Evolutionary conservation across 108 stramenopile species (phyloP).

Genomic region (Cyclotella kingstonii): DNA sequence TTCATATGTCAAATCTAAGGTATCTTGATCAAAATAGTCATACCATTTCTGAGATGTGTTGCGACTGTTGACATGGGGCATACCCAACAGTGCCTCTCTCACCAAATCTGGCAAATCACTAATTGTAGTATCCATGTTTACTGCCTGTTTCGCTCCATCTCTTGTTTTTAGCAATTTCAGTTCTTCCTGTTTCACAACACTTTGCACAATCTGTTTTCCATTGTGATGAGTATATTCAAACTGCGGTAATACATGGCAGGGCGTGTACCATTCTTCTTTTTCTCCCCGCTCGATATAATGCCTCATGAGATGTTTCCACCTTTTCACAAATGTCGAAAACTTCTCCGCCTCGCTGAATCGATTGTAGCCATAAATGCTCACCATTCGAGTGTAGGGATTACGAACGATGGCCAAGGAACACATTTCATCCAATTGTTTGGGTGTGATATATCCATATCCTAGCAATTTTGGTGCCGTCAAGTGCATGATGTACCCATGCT

Average conservation of each 20-base stretch:
- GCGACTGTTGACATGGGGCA: slow-evolving; percentile 50
- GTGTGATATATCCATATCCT: slow-evolving; percentile 51
- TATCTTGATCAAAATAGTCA: slow-evolving; percentile 59
- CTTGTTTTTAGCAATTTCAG: slow-evolving; percentile 50
- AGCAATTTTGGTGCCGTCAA: slow-evolving; percentile 55
- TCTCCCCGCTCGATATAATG: slow-evolving; percentile 51
- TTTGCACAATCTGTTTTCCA: slow-evolving; percentile 52
- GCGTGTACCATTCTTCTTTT: slow-evolving; percentile 66
- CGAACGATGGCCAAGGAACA: slow-evolving; percentile 58
- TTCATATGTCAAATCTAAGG: slow-evolving; percentile 58
- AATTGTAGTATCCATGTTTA: slow-evolving; percentile 14
- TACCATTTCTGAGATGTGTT: slow-evolving; percentile 48
- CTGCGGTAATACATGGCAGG: slow-evolving; percentile 57
- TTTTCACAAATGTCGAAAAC: slow-evolving; percentile 46
- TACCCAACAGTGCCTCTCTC: slow-evolving; percentile 46
- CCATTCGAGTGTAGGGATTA: slow-evolving; percentile 69
- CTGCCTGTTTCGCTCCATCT: slow-evolving; percentile 31
- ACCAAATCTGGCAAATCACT: slow-evolving; percentile 45
- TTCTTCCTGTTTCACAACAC: slow-evolving; percentile 62
- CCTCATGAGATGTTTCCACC: slow-evolving; percentile 47
- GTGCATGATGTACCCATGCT: slow-evolving; percentile 62
- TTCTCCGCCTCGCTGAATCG: slow-evolving; percentile 50
- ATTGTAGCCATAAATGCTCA: slow-evolving; percentile 64
- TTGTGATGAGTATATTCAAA: slow-evolving; percentile 60
- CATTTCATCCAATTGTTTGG: slow-evolving; percentile 44